These are phyloP conservation scores for Climacium dendroides DNA, from an alignment of 225 moss, liverwort and hornwort genomes.

Conservation along the genomic window DNA sequence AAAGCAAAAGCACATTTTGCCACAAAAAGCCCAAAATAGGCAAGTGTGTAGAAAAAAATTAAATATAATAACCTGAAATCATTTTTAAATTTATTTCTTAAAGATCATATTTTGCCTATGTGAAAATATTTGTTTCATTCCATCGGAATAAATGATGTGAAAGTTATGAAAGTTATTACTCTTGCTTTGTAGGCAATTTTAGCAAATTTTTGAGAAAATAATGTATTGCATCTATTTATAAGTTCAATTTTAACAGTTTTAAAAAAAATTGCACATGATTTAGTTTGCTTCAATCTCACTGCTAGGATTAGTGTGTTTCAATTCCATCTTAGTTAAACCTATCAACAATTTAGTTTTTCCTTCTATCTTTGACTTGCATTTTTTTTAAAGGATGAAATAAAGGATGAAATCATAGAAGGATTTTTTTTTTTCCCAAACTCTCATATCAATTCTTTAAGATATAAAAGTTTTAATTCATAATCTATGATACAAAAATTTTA, in stretches of 20 bases:
- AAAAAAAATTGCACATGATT: too few relatives aligned
- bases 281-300: too few relatives aligned
- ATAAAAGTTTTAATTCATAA: neutral
- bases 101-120: neutral
- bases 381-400: too few relatives aligned
- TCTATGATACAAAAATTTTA: neutral
- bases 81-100: neutral
- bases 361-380: too few relatives aligned
- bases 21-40: neutral
- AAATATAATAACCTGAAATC: neutral
- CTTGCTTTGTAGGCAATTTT: fast-evolving
- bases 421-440: neutral
- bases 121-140: neutral
- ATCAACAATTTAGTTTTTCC: too few relatives aligned
- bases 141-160: neutral
- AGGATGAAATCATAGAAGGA: too few relatives aligned
- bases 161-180: too few relatives aligned
- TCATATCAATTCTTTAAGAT: neutral
- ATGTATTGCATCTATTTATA: neutral
- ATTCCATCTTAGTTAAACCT: too few relatives aligned
- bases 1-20: neutral
- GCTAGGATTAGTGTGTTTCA: too few relatives aligned
- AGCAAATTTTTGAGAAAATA: neutral
- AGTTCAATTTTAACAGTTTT: neutral
- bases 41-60: fast-evolving